Base-by-base conservation (phyloP, 2,329 filamentous ascomycete species). In the Ophiostoma himal-ulmi region DNA sequence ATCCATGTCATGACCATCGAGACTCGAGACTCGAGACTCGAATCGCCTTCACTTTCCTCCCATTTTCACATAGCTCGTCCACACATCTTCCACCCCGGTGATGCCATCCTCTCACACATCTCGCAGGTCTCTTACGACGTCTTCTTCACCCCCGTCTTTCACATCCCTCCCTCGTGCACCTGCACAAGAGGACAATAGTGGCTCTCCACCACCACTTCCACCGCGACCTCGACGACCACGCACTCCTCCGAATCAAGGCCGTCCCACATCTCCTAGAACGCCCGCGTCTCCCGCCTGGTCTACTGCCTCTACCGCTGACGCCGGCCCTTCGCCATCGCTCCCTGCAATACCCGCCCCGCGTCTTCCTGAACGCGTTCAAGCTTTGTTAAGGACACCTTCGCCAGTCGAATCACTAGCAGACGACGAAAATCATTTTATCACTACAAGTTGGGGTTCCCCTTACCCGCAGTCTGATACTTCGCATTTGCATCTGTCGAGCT, bases 371-470 rank as follows among this genome's bases (percentile, higher is more conserved):
- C 84, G 85, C 73, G 83, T 85, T 54, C 80, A 82, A 74, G 82
- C 84, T 71, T 78, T 88, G 71, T 78, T 89, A 76, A 82, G 83
- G 77, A 87, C 84, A n/a, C 84, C 86, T 64, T 82, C 83, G 74
- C 76, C 76, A 72, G 78, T 72, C 65, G 72, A 70, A 26, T 26
- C 22, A 48, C 48, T 73, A 37, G 75, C 74, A 67, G 74, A 75
- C 68, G 79, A 80, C 74, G 81, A 82, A 68, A 77, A 76, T 60
- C 80, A 79, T 71, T 88, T 86, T 78, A 84, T 84, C 72, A 95
- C 92, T 66, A 90, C 93, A 67, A 94, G 90, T 78, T 97, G 94
- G 93, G 94, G 94, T 70, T 97, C 93, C 69, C 94, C 94, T 30
- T 97, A 97, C 80, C 89, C 91, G 70, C 85, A 85, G 73, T 85